These are phyloP conservation scores for Parathielavia hyrcaniae DNA, from an alignment of 495 filamentous ascomycete species.

Conservation along the genomic window DNA sequence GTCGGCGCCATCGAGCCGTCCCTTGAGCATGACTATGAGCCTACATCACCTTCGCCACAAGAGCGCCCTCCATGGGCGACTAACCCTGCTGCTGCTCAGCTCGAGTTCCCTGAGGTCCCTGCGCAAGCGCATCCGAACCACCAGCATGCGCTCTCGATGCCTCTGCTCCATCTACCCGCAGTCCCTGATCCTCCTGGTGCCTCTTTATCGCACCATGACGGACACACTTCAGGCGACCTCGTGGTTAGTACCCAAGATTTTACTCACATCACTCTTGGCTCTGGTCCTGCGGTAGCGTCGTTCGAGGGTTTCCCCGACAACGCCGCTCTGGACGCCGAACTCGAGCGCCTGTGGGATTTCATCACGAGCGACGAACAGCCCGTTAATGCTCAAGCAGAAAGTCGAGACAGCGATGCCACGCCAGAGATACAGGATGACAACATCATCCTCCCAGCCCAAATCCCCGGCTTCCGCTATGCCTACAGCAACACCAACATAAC, in stretches of 20 bases:
- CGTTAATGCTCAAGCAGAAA: constrained; percentile 24
- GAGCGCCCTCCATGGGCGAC: constrained; percentile 13
- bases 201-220: constrained; percentile 23
- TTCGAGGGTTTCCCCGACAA: constrained; percentile 7
- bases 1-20: constrained; percentile 9
- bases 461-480: constrained; percentile 23
- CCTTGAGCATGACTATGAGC: constrained; percentile 9
- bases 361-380: constrained; percentile 10
- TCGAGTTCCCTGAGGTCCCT: not conserved
- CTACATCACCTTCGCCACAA: constrained; percentile 11
- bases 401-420: not conserved
- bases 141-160: not conserved
- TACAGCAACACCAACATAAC: not conserved
- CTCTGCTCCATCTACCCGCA: constrained; percentile 20
- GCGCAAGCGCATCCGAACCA: not conserved
- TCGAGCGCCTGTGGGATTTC: constrained; percentile 12
- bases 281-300: not conserved
- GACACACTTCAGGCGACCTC: constrained; percentile 30
- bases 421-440: not conserved
- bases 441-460: not conserved
- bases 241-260: constrained; percentile 30
- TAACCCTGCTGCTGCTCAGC: constrained; percentile 12
- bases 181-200: constrained; percentile 27
- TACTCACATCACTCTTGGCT: constrained; percentile 5
- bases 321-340: constrained; percentile 15